Conservation (phyloP, 75 land plant species). For the Pinus taeda region DNA sequence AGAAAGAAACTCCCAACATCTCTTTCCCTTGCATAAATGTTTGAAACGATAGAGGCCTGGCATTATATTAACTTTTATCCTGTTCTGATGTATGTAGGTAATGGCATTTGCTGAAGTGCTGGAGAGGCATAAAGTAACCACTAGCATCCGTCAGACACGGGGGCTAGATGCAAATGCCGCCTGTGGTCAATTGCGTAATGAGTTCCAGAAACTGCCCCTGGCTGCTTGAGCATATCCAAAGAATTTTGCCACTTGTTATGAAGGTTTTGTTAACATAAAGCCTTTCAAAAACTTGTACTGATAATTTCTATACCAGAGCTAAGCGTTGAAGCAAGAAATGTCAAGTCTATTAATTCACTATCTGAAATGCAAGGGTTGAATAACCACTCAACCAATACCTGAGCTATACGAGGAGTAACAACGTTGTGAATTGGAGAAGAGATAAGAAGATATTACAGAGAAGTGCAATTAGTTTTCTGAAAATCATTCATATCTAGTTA, state of each 20-base stretch:
- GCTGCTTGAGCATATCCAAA: not conserved
- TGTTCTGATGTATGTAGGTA: conserved; percentile 39
- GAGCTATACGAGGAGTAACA: not conserved
- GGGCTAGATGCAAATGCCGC: conserved; percentile 97
- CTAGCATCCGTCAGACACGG: conserved; percentile 78
- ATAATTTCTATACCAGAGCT: not conserved
- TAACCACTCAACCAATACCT: not conserved
- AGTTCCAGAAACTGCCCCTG: conserved; percentile 76
- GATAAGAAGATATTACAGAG: not conserved
- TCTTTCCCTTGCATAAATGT: not conserved
- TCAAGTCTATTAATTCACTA: not conserved
- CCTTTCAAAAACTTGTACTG: not conserved
- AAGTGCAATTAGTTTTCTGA: not conserved
- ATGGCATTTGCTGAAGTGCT: conserved; percentile 65
- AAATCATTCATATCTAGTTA: not conserved
- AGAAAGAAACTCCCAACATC: not conserved
- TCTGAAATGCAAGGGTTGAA: not conserved
- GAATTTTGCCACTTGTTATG: not conserved
- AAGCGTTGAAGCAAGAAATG: conserved; percentile 1
- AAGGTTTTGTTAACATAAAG: not conserved
- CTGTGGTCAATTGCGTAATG: conserved; percentile 91
- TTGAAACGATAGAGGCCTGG: not conserved
- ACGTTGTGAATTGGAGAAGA: conserved; percentile 7
- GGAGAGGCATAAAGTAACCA: conserved; percentile 62
- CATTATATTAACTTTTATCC: not conserved